Evolutionary conservation across 139 green algal genomes (phyloP).

Genomic region (Nannochloris sp.): DNA sequence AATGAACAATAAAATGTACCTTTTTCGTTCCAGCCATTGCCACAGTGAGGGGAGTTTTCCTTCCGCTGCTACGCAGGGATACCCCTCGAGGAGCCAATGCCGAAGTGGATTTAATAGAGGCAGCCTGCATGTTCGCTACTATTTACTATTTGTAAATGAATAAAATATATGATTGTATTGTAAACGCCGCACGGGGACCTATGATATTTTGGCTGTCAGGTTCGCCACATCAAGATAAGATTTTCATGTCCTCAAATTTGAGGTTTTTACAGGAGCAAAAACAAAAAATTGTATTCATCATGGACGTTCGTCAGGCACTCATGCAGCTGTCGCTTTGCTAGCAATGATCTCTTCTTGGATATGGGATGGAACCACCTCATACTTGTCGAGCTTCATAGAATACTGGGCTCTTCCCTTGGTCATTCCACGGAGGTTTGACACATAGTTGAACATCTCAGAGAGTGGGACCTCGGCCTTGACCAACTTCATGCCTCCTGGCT

Average conservation of each 20-base stretch:
- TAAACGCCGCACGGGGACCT: no score
- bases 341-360: conserved; percentile 85
- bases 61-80: not conserved
- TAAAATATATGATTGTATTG: no score
- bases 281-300: not conserved
- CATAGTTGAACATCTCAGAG: conserved; percentile 97
- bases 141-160: no score
- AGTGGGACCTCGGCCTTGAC: conserved; percentile 81
- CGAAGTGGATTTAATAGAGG: not conserved
- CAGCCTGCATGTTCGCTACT: no score
- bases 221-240: not conserved
- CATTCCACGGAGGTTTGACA: conserved; percentile 84
- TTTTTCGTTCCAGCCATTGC: conserved; percentile 15
- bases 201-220: no score
- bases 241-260: not conserved
- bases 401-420: conserved; percentile 97
- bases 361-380: conserved; percentile 85
- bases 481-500: conserved; percentile 89
- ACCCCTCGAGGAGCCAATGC: not conserved
- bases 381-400: conserved; percentile 80
- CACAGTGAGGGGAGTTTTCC: not conserved
- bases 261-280: no score
- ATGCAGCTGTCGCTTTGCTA: not conserved
- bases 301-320: not conserved
- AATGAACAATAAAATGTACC: conserved; percentile 1